Evolutionary conservation across 2,329 filamentous ascomycete species (phyloP).

Genomic region (Verticillium tricorpus): DNA sequence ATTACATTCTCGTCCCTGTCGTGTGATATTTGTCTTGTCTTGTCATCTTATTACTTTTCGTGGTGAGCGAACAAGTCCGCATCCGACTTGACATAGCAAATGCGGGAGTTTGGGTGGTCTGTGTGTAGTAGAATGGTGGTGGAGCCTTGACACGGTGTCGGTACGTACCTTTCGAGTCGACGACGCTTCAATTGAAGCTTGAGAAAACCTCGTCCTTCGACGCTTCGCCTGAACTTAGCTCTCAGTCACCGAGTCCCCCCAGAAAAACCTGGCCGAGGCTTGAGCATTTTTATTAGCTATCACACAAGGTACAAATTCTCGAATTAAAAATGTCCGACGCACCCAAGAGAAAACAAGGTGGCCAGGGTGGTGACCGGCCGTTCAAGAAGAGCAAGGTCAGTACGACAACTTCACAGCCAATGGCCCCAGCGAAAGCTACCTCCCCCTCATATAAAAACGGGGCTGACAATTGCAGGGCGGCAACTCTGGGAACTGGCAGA

Average conservation of each 20-base stretch:
- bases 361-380: slow-evolving; percentile 17
- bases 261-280: too few species aligned
- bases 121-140: neutral
- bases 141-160: neutral
- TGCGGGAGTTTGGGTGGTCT: neutral
- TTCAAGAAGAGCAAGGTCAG: slow-evolving; percentile 38
- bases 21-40: neutral
- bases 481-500: slow-evolving; percentile 56
- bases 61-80: too few species aligned
- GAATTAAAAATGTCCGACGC: slow-evolving; percentile 23
- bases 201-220: neutral
- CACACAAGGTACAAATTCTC: too few species aligned
- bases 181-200: neutral
- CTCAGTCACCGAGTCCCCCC: neutral
- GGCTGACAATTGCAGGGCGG: slow-evolving; percentile 34
- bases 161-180: neutral
- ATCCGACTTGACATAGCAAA: too few species aligned
- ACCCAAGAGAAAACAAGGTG: slow-evolving; percentile 30
- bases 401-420: neutral
- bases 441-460: neutral
- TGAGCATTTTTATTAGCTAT: too few species aligned
- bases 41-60: too few species aligned
- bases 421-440: neutral
- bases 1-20: too few species aligned
- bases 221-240: neutral